phyloP scores from a whole-genome alignment of 2,329 filamentous ascomycete species.

The Boeremia exigua region DNA sequence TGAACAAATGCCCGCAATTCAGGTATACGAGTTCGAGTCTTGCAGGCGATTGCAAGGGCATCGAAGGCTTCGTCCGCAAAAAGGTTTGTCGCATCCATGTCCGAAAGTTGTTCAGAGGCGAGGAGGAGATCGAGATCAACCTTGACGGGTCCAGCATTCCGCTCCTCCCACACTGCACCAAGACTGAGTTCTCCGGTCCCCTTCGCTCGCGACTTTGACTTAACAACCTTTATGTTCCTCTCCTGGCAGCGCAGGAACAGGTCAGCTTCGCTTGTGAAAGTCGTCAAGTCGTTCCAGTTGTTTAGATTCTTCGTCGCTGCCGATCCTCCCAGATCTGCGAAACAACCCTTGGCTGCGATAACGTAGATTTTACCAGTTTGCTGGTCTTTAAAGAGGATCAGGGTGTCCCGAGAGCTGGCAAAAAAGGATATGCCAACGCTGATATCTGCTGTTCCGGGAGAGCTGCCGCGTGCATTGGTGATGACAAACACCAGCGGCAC shows the following conservation, averaged over 20 bases:
- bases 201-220: constrained; percentile 21
- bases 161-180: constrained; percentile 31
- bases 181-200: constrained; percentile 23
- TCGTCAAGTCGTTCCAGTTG: constrained; percentile 29
- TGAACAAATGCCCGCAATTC: constrained; percentile 34
- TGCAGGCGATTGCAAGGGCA: constrained; percentile 38
- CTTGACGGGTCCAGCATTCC: constrained; percentile 14
- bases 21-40: constrained; percentile 34
- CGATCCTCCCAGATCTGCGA: constrained; percentile 26
- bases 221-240: constrained; percentile 22
- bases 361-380: constrained; percentile 30
- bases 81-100: constrained; percentile 26
- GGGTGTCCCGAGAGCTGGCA: constrained; percentile 36
- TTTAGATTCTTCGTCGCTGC: constrained; percentile 23
- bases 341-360: constrained; percentile 43
- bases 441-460: constrained; percentile 35
- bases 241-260: constrained; percentile 27
- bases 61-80: constrained; percentile 40
- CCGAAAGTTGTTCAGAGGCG: constrained; percentile 22
- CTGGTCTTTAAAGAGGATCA: constrained; percentile 42
- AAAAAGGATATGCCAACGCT: constrained; percentile 45
- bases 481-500: constrained; percentile 37
- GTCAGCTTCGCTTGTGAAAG: constrained; percentile 23
- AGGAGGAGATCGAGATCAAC: constrained; percentile 34
- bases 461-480: constrained; percentile 18